These are phyloP conservation scores for Agastache rugosa DNA, from an alignment of 257 asterid genomes.

Conservation along the genomic window DNA sequence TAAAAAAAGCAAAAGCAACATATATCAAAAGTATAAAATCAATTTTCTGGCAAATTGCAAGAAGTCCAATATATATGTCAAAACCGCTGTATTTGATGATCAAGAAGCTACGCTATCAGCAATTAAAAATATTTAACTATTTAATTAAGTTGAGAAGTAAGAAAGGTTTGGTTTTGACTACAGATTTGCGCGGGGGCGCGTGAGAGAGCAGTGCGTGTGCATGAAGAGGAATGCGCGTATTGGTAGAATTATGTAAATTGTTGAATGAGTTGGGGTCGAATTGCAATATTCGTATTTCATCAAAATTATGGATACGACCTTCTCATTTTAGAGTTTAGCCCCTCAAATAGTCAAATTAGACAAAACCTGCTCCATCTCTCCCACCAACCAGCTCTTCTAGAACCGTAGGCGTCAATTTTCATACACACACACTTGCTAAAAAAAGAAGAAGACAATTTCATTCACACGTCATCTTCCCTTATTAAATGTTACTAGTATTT, in stretches of 20 bases:
- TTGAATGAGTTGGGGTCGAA: not conserved
- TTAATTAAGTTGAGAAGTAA: not conserved
- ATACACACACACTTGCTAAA: too few relatives aligned
- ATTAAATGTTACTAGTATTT: too few relatives aligned
- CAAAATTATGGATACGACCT: not conserved
- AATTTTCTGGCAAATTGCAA: not conserved
- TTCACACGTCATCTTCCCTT: not conserved
- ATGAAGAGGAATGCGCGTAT: not conserved
- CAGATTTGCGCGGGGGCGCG: not conserved
- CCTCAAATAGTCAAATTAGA: not conserved
- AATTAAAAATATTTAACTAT: not conserved
- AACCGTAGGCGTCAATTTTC: too few relatives aligned
- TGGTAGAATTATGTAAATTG: not conserved
- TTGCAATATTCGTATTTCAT: not conserved
- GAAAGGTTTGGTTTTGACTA: not conserved
- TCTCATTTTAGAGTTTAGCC: not conserved
- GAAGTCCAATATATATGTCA: not conserved
- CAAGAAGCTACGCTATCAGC: not conserved
- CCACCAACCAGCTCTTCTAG: not conserved
- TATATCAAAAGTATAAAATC: not conserved
- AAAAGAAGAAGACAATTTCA: not conserved
- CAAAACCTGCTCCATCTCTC: not conserved
- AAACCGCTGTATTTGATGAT: not conserved
- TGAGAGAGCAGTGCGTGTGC: not conserved
- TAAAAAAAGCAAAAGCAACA: not conserved